A percentile compares a stretch with the other conserved stretches of the same genome.
Evolutionary conservation across 805 yeast species (phyloP).

Genomic region (Hanseniaspora hatyaiensis): DNA sequence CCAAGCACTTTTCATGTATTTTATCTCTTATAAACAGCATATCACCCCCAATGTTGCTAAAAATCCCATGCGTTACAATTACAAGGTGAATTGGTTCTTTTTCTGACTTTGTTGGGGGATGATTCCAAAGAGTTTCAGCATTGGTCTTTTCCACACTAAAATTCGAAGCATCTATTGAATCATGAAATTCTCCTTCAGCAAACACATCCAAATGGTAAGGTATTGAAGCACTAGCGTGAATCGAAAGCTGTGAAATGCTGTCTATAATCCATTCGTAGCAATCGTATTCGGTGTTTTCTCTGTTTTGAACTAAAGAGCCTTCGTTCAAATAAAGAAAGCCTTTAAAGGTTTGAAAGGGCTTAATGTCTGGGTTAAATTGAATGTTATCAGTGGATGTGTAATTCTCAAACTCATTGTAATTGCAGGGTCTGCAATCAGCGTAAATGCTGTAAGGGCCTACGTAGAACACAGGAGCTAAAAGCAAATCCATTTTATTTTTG

Average conservation of each 20-base stretch:
- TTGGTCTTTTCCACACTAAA: constrained; percentile 33
- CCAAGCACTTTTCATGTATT: constrained; percentile 41
- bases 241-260: constrained; percentile 66
- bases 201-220: constrained; percentile 41
- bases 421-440: constrained; percentile 62
- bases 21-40: constrained; percentile 77
- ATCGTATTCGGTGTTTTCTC: constrained; percentile 20
- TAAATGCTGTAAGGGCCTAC: constrained; percentile 85
- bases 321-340: constrained; percentile 42
- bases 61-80: constrained; percentile 81
- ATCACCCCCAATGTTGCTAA: constrained; percentile 81
- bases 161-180: constrained; percentile 18
- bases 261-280: constrained; percentile 68
- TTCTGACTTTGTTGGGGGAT: constrained; percentile 40
- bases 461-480: constrained; percentile 70
- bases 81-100: constrained; percentile 66
- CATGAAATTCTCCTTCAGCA: not conserved
- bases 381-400: constrained; percentile 30
- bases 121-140: constrained; percentile 65
- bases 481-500: constrained; percentile 60
- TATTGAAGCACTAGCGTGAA: constrained; percentile 56
- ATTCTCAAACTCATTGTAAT: constrained; percentile 43
- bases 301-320: constrained; percentile 25
- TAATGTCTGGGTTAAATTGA: constrained; percentile 42
- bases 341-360: constrained; percentile 61